Conservation (phyloP, 176 grass and related monocot genomes). For the Echinochloa phyllopogon region DNA sequence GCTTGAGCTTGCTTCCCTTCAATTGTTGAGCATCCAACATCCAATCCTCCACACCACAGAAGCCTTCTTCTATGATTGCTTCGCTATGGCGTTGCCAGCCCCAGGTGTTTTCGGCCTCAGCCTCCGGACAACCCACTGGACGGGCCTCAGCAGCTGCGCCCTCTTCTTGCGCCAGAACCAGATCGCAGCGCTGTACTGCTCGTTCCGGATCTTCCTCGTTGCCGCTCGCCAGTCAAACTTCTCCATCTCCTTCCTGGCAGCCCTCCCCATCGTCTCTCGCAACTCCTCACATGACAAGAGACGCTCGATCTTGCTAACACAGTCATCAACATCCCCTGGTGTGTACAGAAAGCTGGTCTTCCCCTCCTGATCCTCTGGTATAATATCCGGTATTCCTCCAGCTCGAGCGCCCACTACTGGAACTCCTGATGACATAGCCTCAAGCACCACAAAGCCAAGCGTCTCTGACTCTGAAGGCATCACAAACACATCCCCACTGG, state of each 20-base stretch:
- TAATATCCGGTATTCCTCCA: constrained; percentile 74
- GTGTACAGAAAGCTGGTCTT: constrained; percentile 68
- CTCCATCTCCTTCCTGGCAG: constrained; percentile 76
- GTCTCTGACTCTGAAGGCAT: constrained; percentile 84
- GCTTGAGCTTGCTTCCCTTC: background rate
- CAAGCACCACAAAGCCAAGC: constrained; percentile 70
- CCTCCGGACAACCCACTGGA: constrained; percentile 52
- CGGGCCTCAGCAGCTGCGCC: constrained; percentile 52
- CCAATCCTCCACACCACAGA: background rate
- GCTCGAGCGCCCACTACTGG: constrained; percentile 66
- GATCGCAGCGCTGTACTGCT: constrained; percentile 70
- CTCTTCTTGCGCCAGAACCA: constrained; percentile 76
- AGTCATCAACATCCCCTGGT: constrained; percentile 69
- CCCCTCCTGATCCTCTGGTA: constrained; percentile 65
- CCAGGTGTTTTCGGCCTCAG: constrained; percentile 1
- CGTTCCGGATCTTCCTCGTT: constrained; percentile 63
- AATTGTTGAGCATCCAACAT: background rate
- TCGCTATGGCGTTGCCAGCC: background rate
- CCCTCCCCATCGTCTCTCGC: constrained; percentile 54
- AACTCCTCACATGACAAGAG: constrained; percentile 57
- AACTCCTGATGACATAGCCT: constrained; percentile 80
- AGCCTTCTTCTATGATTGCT: constrained; percentile 22
- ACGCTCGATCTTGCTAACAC: constrained; percentile 62
- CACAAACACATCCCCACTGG: constrained; percentile 76
- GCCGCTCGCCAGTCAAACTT: constrained; percentile 70